phyloP scores from a whole-genome alignment of 1,284 basidiomycete genomes.

The Apiotrichum gamsii region DNA sequence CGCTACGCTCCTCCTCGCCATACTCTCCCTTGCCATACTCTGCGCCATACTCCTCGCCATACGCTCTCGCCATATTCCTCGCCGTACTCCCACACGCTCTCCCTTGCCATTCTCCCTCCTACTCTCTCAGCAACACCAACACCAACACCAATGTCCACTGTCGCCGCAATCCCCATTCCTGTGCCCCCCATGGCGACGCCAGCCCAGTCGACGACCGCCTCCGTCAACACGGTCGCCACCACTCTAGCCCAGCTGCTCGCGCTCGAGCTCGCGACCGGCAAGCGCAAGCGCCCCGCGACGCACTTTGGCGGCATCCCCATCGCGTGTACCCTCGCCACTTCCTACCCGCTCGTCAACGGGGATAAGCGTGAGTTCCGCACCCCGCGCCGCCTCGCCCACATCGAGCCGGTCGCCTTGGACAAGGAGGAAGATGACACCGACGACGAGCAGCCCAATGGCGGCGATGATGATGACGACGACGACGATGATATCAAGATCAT shows the following conservation, averaged over 20 bases:
- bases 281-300: constrained; percentile 12
- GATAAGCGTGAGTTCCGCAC: neutral
- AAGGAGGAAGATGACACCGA: neutral
- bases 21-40: too few species aligned
- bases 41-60: too few species aligned
- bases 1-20: too few species aligned
- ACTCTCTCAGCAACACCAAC: too few species aligned
- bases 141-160: neutral
- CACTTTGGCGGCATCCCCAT: constrained; percentile 13
- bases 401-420: neutral
- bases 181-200: too few species aligned
- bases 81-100: too few species aligned
- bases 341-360: too few species aligned
- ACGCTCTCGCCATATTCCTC: too few species aligned
- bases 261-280: neutral
- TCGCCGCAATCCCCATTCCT: neutral
- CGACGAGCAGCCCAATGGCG: neutral
- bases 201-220: too few species aligned
- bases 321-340: neutral
- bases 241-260: constrained; percentile 6
- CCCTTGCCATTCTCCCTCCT: too few species aligned
- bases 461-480: constrained; percentile 3
- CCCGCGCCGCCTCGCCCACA: neutral
- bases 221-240: too few species aligned
- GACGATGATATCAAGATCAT: constrained; percentile 12